Base-by-base conservation (phyloP, 371 early-diverging fungal genomes). In the Entomophthora muscae region DNA sequence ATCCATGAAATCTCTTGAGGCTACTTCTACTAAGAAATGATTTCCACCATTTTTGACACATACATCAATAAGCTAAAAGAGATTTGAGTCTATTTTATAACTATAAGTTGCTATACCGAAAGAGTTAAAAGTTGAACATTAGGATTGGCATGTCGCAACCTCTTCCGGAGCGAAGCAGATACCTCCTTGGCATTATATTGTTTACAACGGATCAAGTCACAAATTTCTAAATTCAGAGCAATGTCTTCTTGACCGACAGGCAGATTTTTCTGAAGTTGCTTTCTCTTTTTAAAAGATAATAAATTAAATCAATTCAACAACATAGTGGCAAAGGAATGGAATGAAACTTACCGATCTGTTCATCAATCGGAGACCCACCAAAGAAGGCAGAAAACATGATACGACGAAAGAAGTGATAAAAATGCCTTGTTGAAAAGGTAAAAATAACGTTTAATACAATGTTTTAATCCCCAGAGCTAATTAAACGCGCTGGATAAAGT, bases 1-100 rank as follows among this genome's bases (percentile, higher is more conserved):
- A 68, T 95, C 94, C 66, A 91, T 78, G 71, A 93, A 95, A 32
- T 93, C 96, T 55, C 88, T 76, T 13, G 85, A 79, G 0, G 95
- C 86, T 24, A 95, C 72, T 67, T 95, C 93, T 7, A 80, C 77
- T 42, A 95, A 73, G 69, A 96, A 91, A 42, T 82, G 82, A 53
- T 76, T 71, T 0, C 97, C 97, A 28, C 88, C 85, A 70, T 96
- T 96, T 72, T 96, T 96, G 31, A 95, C 90, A 69, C 93, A 92
- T 22, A 85, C 82, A 71, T 96, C 97, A 0, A 86, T 75, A 42
- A 95, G 73, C 90, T 90, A 66, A 22, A 52, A n/a, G n/a, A n/a
- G 24, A 30, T 27, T 33, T 23, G 31, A 32, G 29, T 12, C 59
- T 33, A 30, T 52, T 22, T 30, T 51, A 57, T 28, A 12, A 67